These are phyloP conservation scores for Chenopodium formosanum DNA, from an alignment of 148 eudicot species.

Conservation along the genomic window DNA sequence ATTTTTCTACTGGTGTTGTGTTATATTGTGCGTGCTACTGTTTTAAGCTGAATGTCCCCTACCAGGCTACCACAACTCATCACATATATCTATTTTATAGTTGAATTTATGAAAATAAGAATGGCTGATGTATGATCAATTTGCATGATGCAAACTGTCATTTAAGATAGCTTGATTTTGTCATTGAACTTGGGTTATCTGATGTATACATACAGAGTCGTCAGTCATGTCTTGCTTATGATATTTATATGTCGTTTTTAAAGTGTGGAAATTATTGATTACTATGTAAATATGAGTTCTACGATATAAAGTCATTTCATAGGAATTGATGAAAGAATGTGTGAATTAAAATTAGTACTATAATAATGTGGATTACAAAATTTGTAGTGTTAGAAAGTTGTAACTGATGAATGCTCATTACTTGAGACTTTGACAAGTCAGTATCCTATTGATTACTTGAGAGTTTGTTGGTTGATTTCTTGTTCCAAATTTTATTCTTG, in stretches of 20 bases:
- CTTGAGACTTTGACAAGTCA: no score
- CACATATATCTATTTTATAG: neutral
- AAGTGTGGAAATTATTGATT: neutral
- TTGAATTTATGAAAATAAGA: slow-evolving; percentile 15
- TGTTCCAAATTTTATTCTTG: no score
- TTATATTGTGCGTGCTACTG: slow-evolving; percentile 52
- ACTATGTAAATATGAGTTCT: neutral
- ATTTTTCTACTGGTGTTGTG: slow-evolving; percentile 56
- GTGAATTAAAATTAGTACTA: no score
- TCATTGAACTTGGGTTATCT: neutral
- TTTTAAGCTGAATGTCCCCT: slow-evolving; percentile 33
- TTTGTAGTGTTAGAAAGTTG: neutral
- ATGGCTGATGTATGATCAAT: neutral
- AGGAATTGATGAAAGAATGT: no score
- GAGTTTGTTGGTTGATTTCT: no score
- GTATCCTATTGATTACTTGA: no score
- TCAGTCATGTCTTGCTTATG: neutral
- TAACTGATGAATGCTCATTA: neutral
- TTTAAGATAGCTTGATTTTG: neutral
- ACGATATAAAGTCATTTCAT: neutral
- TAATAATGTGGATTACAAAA: neutral
- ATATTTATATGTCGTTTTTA: neutral
- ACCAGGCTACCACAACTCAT: neutral
- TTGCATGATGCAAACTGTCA: neutral
- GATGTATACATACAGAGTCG: neutral